Conservation (phyloP, 192 early-diverging fungal species). For the Umbelopsis sp. region DNA sequence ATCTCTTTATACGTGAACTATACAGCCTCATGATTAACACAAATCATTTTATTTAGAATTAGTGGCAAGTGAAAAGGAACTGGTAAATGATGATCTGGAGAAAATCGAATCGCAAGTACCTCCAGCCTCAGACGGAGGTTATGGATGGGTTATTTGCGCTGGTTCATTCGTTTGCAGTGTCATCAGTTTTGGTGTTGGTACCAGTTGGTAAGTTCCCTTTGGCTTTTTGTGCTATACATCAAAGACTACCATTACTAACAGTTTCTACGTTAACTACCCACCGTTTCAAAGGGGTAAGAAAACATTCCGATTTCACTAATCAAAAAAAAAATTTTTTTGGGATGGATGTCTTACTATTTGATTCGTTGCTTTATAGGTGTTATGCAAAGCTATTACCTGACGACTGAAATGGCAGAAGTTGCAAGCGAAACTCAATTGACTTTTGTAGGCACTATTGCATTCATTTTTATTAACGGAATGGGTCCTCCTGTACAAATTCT, state of each 20-base stretch:
- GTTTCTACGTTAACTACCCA: neutral
- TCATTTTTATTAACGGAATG: conserved; percentile 26
- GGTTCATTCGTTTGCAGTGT: conserved; percentile 20
- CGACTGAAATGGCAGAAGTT: neutral
- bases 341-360: neutral
- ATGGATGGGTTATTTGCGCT: conserved; percentile 31
- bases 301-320: neutral
- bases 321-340: neutral
- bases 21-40: no score
- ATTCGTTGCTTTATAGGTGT: conserved; percentile 14
- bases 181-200: conserved; percentile 21
- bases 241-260: neutral
- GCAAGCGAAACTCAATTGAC: conserved; percentile 15
- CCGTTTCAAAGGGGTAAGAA: conserved; percentile 16
- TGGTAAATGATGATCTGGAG: neutral
- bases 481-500: conserved; percentile 22
- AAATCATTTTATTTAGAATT: no score
- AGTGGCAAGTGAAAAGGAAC: no score
- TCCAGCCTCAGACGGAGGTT: conserved; percentile 2
- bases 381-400: conserved; percentile 29
- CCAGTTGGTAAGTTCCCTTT: conserved; percentile 26
- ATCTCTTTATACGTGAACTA: no score
- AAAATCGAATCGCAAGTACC: conserved; percentile 12
- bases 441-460: conserved; percentile 27
- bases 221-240: neutral